phyloP scores from a whole-genome alignment of 768 basidiomycete species.

The Amanita rimosa region DNA sequence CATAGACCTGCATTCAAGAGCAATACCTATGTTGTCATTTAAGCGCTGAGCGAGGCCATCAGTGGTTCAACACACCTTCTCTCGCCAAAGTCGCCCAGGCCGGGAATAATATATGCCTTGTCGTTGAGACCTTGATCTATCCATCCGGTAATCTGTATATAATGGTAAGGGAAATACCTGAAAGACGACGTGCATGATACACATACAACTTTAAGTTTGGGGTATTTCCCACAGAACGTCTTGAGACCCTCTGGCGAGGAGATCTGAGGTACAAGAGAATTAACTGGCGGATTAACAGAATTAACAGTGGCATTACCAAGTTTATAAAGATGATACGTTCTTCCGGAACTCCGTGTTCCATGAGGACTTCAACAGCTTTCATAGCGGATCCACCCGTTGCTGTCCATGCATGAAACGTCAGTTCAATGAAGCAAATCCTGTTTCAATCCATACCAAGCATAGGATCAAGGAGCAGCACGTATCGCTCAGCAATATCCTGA shows the following conservation, averaged over 20 bases:
- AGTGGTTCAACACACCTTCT: slow-evolving; percentile 45
- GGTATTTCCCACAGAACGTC: slow-evolving; percentile 68
- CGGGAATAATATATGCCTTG: slow-evolving; percentile 84
- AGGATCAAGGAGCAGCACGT: slow-evolving; percentile 90
- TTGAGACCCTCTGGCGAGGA: slow-evolving; percentile 84
- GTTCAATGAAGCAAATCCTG: background rate
- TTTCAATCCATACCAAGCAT: slow-evolving; percentile 74
- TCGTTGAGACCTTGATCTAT: slow-evolving; percentile 90
- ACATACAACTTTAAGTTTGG: slow-evolving; percentile 67
- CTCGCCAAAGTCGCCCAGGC: slow-evolving; percentile 97
- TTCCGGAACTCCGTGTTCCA: slow-evolving; percentile 86
- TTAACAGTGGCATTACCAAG: slow-evolving; percentile 37
- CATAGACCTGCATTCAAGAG: background rate
- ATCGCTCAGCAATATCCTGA: slow-evolving; percentile 83
- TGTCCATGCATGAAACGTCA: slow-evolving; percentile 10
- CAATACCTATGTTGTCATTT: background rate
- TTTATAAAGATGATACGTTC: slow-evolving; percentile 95
- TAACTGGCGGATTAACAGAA: background rate
- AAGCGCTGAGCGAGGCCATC: background rate
- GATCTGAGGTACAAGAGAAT: slow-evolving; percentile 37
- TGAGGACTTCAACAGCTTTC: slow-evolving; percentile 92
- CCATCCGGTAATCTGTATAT: slow-evolving; percentile 82
- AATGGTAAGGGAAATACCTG: background rate
- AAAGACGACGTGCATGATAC: background rate
- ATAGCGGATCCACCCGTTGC: slow-evolving; percentile 97